Conservation (phyloP, 306 rosid species). For the Quillaja saponaria region DNA sequence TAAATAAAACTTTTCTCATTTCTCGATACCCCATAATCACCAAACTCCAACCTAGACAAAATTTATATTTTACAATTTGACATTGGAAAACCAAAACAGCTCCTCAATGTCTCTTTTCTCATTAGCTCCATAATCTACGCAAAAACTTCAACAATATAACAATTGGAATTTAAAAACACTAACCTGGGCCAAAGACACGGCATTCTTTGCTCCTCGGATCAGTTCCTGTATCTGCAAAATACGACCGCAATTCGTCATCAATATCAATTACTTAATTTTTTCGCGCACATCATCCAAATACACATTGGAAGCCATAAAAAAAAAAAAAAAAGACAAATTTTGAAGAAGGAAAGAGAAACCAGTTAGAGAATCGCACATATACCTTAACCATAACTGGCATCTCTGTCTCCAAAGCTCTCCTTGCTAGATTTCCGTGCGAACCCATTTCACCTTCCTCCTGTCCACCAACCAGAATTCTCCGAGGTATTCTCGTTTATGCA, state of each 20-base stretch:
- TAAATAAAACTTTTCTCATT: conserved; percentile 10
- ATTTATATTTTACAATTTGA: conserved; percentile 12
- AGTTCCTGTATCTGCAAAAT: conserved; percentile 53
- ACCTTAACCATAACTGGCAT: conserved; percentile 68
- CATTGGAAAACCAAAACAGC: conserved; percentile 16
- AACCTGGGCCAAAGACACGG: conserved; percentile 64
- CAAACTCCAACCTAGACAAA: conserved; percentile 18
- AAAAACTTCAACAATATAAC: conserved; percentile 16
- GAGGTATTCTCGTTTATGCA: too few relatives aligned
- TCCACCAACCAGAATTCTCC: too few relatives aligned
- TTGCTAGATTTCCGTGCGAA: conserved; percentile 50
- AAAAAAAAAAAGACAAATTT: neutral
- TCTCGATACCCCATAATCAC: conserved; percentile 20
- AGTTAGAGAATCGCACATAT: conserved; percentile 19
- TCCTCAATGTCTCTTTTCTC: conserved; percentile 22
- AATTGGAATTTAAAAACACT: conserved; percentile 24
- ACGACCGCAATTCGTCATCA: conserved; percentile 2
- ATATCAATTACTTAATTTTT: neutral
- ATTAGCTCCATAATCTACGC: neutral
- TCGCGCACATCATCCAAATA: neutral
- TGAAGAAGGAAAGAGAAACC: neutral
- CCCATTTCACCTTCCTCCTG: conserved; percentile 52
- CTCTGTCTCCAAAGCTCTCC: conserved; percentile 58
- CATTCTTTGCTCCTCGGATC: conserved; percentile 42
- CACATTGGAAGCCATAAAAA: conserved; percentile 23